A percentile compares a stretch with the other conserved stretches of the same genome.
Evolutionary conservation across 306 rosid species (phyloP).

Genomic region (cucumber (Cucumis sativus)): DNA sequence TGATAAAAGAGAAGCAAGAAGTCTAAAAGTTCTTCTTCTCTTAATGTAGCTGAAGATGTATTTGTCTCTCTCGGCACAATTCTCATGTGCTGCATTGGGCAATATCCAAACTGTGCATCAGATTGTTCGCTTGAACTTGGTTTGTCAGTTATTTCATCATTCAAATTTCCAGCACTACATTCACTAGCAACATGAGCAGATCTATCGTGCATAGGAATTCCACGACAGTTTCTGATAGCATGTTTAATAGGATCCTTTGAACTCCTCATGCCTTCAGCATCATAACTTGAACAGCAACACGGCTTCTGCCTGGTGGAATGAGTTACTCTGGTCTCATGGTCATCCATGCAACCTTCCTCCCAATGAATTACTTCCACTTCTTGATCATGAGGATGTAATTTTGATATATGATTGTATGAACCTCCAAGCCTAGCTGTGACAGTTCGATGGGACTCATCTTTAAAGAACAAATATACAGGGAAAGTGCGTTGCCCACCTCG

Average conservation of each 20-base stretch:
- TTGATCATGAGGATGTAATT: slow-evolving; percentile 40
- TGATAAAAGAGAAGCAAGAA: slow-evolving; percentile 71
- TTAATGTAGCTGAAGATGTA: slow-evolving; percentile 49
- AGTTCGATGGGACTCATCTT: slow-evolving; percentile 49
- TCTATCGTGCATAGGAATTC: slow-evolving; percentile 62
- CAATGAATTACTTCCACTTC: slow-evolving; percentile 63
- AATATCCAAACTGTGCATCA: slow-evolving; percentile 62
- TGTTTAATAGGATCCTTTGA: slow-evolving; percentile 52
- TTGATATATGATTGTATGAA: slow-evolving; percentile 62
- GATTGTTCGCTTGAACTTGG: slow-evolving; percentile 84
- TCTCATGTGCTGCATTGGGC: slow-evolving; percentile 35
- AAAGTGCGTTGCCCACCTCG: slow-evolving; percentile 85
- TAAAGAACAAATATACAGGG: slow-evolving; percentile 58
- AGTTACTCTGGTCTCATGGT: slow-evolving; percentile 61
- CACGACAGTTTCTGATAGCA: slow-evolving; percentile 53
- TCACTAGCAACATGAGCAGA: slow-evolving; percentile 74
- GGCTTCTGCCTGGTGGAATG: slow-evolving; percentile 79
- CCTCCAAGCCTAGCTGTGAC: slow-evolving; percentile 94
- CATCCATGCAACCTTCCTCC: slow-evolving; percentile 97
- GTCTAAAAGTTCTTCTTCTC: slow-evolving; percentile 90
- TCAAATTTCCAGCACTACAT: slow-evolving; percentile 72
- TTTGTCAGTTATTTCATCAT: slow-evolving; percentile 75
- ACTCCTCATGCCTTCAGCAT: slow-evolving; percentile 52
- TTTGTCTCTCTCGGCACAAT: slow-evolving; percentile 57
- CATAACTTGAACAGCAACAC: slow-evolving; percentile 82